Evolutionary conservation across 2,329 filamentous ascomycete species (phyloP), one percentile per base, ranked within the genome.

Genomic region (Acephala macrosclerotiorum): DNA sequence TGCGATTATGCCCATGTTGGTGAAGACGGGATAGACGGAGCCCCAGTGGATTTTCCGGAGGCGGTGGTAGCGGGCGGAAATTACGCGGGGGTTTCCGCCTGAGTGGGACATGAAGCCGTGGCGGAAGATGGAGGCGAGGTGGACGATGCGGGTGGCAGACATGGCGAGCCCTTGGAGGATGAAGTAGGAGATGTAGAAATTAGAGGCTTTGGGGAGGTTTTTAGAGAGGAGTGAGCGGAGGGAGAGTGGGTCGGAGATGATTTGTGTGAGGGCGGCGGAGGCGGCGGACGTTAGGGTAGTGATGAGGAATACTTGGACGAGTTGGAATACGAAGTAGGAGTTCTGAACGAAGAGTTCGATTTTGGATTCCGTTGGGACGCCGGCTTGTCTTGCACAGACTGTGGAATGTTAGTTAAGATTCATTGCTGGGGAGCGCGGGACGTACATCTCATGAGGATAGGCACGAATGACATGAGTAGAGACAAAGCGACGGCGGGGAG

Each of bases 301-400:
- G 57, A 98, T 87, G 63, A 98, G 81, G 80, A 98, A 98, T 45
- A 97, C 92, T 77, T 98, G 94, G 38, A 97, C 84, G 47, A 97
- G 88, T 78, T 96, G 92, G 81, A 96, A 96, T 42, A 87, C 88
- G 75, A 97, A 98, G 82, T 96, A 98, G 74, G 89, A 92, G 74
- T 93, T 94, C 75, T 98, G 93, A 0, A 57, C 55, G 33, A 84
- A 85, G 25, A 90, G 77, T 72, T 91, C 89, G 9, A 89, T 82
- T 3, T 83, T 82, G 3, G 87, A 84, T 14, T 82, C 77, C 9
- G 86, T 89, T 2, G 88, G 85, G 20, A 83, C 83, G 58, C 89
- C 89, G 58, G 84, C 83, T 62, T 84, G 74, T 72, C 85, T 87
- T 56, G 88, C 88, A 77, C 88, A 85, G 38, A 85, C 81, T 85